These are phyloP conservation scores for Mytilinidion resinicola DNA, from an alignment of 495 filamentous ascomycete species.

Conservation along the genomic window DNA sequence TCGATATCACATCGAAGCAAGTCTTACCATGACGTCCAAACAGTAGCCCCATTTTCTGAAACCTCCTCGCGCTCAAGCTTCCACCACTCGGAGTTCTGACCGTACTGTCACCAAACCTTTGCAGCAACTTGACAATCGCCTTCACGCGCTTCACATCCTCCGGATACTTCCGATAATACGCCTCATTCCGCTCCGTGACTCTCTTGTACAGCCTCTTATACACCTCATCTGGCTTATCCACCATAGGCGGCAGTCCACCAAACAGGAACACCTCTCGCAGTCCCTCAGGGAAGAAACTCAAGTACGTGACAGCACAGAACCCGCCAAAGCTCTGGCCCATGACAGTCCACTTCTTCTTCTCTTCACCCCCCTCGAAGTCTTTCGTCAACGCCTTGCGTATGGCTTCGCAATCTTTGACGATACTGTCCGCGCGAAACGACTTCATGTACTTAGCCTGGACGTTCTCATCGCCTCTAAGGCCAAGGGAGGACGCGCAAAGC, in stretches of 20 bases:
- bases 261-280: slow-evolving; percentile 75
- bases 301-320: slow-evolving; percentile 73
- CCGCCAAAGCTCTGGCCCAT: slow-evolving; percentile 92
- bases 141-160: slow-evolving; percentile 71
- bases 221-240: slow-evolving; percentile 63
- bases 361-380: slow-evolving; percentile 51
- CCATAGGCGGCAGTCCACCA: slow-evolving; percentile 75
- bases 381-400: slow-evolving; percentile 65
- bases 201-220: slow-evolving; percentile 67
- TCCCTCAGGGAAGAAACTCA: slow-evolving; percentile 71
- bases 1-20: background rate
- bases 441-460: slow-evolving; percentile 76
- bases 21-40: slow-evolving; percentile 70
- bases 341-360: slow-evolving; percentile 70
- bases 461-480: slow-evolving; percentile 53
- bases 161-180: slow-evolving; percentile 79
- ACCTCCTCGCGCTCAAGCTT: slow-evolving; percentile 60
- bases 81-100: slow-evolving; percentile 58
- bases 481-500: slow-evolving; percentile 63
- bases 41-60: slow-evolving; percentile 66
- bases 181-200: slow-evolving; percentile 57
- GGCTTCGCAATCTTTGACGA: slow-evolving; percentile 80
- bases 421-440: slow-evolving; percentile 81
- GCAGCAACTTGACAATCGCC: slow-evolving; percentile 46
- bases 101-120: slow-evolving; percentile 53